phyloP scores from a whole-genome alignment of 108 stramenopile species.

The Discostella pseudostelligera region DNA sequence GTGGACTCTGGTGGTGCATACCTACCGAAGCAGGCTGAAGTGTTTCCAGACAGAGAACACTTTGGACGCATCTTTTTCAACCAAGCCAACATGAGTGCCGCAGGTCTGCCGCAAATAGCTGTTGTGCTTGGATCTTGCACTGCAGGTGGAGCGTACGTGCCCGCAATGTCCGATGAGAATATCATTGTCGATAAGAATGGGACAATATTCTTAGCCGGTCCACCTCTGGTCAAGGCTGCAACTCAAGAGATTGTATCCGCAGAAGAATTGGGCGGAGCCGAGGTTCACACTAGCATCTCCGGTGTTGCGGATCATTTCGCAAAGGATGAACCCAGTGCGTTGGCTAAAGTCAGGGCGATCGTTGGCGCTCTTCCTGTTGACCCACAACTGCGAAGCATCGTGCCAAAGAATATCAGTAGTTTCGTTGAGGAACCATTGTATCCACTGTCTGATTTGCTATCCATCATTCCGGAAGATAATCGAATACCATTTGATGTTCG shows the following conservation, averaged over 20 bases:
- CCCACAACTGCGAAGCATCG: slow-evolving; percentile 32
- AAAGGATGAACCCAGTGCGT: slow-evolving; percentile 87
- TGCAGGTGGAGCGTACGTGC: slow-evolving; percentile 98
- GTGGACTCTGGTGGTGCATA: slow-evolving; percentile 96
- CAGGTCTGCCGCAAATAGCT: slow-evolving; percentile 92
- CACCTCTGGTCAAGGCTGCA: slow-evolving; percentile 97
- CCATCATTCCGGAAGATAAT: slow-evolving; percentile 88
- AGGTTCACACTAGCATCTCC: slow-evolving; percentile 86
- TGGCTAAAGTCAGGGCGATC: slow-evolving; percentile 80
- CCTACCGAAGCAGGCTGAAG: slow-evolving; percentile 94
- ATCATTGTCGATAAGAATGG: slow-evolving; percentile 96
- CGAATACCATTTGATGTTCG: slow-evolving; percentile 97
- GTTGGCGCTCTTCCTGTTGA: slow-evolving; percentile 64
- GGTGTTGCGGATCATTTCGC: slow-evolving; percentile 97
- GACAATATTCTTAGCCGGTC: slow-evolving; percentile 98
- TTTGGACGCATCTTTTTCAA: slow-evolving; percentile 99
- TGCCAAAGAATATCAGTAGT: slow-evolving; percentile 35
- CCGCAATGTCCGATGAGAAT: slow-evolving; percentile 96
- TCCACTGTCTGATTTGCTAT: slow-evolving; percentile 83
- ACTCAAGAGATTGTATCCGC: slow-evolving; percentile 95
- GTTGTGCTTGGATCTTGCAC: slow-evolving; percentile 98
- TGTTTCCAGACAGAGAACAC: slow-evolving; percentile 96
- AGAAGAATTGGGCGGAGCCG: slow-evolving; percentile 96
- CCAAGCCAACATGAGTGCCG: slow-evolving; percentile 90
- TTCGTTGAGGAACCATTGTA: slow-evolving; percentile 88